These are phyloP conservation scores for Colletotrichum eleusines DNA, from an alignment of 2,329 filamentous ascomycete genomes.

Conservation along the genomic window DNA sequence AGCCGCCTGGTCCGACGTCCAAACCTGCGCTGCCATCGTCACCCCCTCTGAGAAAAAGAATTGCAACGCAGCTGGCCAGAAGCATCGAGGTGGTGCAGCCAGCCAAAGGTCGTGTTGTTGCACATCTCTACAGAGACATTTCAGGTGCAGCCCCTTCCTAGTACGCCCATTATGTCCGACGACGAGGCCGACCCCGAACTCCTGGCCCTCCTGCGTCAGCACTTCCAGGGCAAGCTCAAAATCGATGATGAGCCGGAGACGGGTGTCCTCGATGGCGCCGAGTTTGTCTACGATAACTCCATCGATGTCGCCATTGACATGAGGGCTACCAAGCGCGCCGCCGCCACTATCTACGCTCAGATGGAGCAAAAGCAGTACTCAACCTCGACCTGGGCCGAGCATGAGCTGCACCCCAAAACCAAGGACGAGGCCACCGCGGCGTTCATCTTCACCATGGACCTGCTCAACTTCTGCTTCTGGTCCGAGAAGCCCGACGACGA, in stretches of 20 bases:
- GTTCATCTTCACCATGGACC: conserved; percentile 97
- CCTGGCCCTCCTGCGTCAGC: conserved; percentile 85
- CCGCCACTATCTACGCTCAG: conserved; percentile 79
- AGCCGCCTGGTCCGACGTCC: conserved; percentile 29
- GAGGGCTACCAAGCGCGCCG: conserved; percentile 83
- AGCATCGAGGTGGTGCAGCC: conserved; percentile 31
- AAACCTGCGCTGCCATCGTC: conserved; percentile 25
- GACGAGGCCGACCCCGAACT: conserved; percentile 92
- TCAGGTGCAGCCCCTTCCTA: not conserved
- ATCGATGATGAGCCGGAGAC: conserved; percentile 76
- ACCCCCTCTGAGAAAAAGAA: conserved; percentile 32
- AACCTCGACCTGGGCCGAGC: conserved; percentile 85
- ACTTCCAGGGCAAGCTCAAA: conserved; percentile 72
- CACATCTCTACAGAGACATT: not conserved
- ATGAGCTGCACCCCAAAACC: conserved; percentile 88
- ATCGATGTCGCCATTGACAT: conserved; percentile 94
- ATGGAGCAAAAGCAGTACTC: conserved; percentile 90
- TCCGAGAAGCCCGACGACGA: conserved; percentile 77
- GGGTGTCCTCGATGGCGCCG: conserved; percentile 83
- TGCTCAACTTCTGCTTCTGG: conserved; percentile 98
- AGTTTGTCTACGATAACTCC: conserved; percentile 90
- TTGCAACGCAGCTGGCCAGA: conserved; percentile 30
- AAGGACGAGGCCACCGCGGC: conserved; percentile 85
- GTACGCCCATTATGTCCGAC: conserved; percentile 78
- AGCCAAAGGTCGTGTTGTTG: conserved; percentile 10